phyloP scores from a whole-genome alignment of 1,284 basidiomycete species.

The Amylostereum areolatum region DNA sequence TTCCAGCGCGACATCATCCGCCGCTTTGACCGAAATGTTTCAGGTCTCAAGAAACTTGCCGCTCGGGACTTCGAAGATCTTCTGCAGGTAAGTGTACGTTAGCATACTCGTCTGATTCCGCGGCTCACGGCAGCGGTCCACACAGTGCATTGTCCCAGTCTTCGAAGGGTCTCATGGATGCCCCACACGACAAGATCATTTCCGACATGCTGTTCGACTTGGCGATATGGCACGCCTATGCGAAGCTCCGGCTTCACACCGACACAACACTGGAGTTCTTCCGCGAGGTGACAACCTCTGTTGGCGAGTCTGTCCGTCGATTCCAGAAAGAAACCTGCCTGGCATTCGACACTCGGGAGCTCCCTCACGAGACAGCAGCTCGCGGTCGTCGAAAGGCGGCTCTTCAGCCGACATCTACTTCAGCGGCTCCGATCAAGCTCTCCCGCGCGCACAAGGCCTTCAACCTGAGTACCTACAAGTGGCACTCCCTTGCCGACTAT shows the following conservation, averaged over 20 bases:
- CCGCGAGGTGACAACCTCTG: conserved; percentile 8
- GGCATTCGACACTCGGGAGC: neutral
- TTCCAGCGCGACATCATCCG: conserved; percentile 18
- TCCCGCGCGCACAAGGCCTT: too few species aligned
- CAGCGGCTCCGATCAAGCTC: too few species aligned
- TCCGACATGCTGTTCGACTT: conserved; percentile 17
- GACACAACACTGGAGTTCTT: conserved; percentile 16
- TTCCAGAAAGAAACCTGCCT: conserved; percentile 14
- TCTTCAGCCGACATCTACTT: too few species aligned
- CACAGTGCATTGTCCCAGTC: neutral
- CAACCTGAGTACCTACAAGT: conserved; percentile 4
- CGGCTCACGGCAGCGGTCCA: neutral
- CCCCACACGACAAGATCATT: conserved; percentile 14
- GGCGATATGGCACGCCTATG: conserved; percentile 21
- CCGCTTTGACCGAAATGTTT: conserved; percentile 21
- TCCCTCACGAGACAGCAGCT: neutral
- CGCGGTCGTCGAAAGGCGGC: too few species aligned
- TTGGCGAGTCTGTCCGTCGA: conserved; percentile 12
- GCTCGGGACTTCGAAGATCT: conserved; percentile 28
- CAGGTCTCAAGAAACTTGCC: conserved; percentile 25
- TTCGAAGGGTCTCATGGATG: conserved; percentile 21
- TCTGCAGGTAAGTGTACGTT: conserved; percentile 20
- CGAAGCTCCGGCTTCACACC: conserved; percentile 26
- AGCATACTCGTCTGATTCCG: neutral
- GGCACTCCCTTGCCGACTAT: conserved; percentile 4